Base-by-base conservation (phyloP, 2,329 filamentous ascomycete genomes). In the Coniochaeta sp. region DNA sequence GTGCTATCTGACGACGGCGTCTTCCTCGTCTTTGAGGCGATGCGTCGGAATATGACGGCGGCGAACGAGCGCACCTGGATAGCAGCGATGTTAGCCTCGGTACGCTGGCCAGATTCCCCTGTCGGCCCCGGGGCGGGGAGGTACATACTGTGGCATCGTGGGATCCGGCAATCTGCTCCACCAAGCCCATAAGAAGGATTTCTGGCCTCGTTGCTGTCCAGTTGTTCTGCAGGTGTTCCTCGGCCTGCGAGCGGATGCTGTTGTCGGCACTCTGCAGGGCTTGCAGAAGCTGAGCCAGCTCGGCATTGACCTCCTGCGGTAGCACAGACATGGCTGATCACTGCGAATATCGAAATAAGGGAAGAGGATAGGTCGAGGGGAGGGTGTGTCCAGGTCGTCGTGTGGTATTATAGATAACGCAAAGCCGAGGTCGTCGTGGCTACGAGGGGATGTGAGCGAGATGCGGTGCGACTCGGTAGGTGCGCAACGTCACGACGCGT, bases 181-280 rank as follows among this genome's bases (percentile, higher is more conserved):
- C 93, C 68, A 99, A 79, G 65, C 93, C 95, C 89, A 98, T 95
- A 72, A 99, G 79, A 67, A 98, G 81, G 67, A 96, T 83, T 70
- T 97, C 93, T 38, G 95, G 93, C 62, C 89, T 85, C 60, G 85
- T 82, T 63, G 80, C 79, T 38, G 92, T 89, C 95, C 95, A 99
- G 81, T 92, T 93, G 75, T 86, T 90, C 74, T 91, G 90, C 64
- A 99, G 80, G 73, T 93, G 89, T 65, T 96, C 91, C 76, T 99
- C 95, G 58, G 93, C 93, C 74, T 91, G 86, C 32, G 89, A 86
- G 72, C 95, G 89, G 68, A 91, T 82, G 61, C 81, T 81, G 78
- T 99, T 99, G 78, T 99, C 93, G 68, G 91, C 79, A 55, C 91
- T 93, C 77, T 95, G 90, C 65, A 99, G 85, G 67, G 89, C 93